These are phyloP conservation scores for Arthroderma sp. DNA, from an alignment of 2,329 filamentous ascomycete species.

Conservation along the genomic window DNA sequence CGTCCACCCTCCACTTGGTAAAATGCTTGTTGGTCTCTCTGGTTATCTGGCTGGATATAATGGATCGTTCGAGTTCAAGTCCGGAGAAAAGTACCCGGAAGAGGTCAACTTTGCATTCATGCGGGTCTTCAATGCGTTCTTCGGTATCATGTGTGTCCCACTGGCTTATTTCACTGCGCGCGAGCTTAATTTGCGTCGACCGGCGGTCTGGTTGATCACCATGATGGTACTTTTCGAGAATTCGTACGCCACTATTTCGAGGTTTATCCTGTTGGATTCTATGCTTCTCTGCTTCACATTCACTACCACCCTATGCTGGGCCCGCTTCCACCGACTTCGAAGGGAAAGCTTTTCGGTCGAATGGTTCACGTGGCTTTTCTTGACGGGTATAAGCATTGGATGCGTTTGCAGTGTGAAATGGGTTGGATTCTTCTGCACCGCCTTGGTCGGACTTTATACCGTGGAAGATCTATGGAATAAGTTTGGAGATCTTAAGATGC, in stretches of 20 bases:
- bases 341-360: slow-evolving; percentile 74
- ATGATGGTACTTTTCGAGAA: slow-evolving; percentile 98
- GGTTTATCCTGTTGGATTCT: slow-evolving; percentile 94
- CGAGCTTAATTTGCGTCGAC: slow-evolving; percentile 73
- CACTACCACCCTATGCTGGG: slow-evolving; percentile 91
- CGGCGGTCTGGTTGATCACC: slow-evolving; percentile 87
- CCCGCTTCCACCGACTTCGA: slow-evolving; percentile 84
- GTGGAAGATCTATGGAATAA: slow-evolving; percentile 96
- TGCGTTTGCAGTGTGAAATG: slow-evolving; percentile 98
- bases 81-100: slow-evolving; percentile 83
- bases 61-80: slow-evolving; percentile 98
- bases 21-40: slow-evolving; percentile 94
- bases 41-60: slow-evolving; percentile 97
- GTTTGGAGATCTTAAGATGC: slow-evolving; percentile 88
- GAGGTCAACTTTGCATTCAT: slow-evolving; percentile 97
- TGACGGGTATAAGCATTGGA: slow-evolving; percentile 90
- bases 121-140: slow-evolving; percentile 92
- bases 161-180: slow-evolving; percentile 90
- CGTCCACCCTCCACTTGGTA: slow-evolving; percentile 88
- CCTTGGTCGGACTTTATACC: slow-evolving; percentile 89
- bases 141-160: slow-evolving; percentile 83
- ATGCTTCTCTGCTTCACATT: slow-evolving; percentile 99
- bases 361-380: slow-evolving; percentile 89
- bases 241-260: slow-evolving; percentile 96
- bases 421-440: slow-evolving; percentile 90